Evolutionary conservation across 2,329 filamentous ascomycete genomes (phyloP), one percentile per base, ranked within the genome.

Genomic region (Metarhizium rileyi): DNA sequence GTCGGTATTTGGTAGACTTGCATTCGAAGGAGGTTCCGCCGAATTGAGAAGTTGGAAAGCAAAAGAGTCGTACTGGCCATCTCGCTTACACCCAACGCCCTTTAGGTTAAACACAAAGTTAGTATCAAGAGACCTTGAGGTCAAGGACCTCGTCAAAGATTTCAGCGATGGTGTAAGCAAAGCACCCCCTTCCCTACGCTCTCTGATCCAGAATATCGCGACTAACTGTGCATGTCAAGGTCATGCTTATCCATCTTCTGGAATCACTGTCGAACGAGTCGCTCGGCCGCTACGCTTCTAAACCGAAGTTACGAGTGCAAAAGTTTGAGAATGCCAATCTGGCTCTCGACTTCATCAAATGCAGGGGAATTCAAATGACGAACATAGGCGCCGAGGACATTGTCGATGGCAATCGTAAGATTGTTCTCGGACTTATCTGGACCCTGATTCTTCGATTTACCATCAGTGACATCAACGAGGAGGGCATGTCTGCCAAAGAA

Each of bases 301-400:
- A 91, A 62, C 93, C 93, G 36, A 96, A 95, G 71, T 77, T 98
- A 58, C 89, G 93, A 51, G 93, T 98, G 47, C 93, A 98, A 72
- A 84, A 83, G 59, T 98, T 97, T 69, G 93, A 98, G 68, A 98
- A 98, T 78, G 91, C 93, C 67, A 97, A 97, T 73, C 84, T 90
- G 59, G 88, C 89, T 46, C 82, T 98, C 54, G 84, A 96, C 68
- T 98, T 93, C 62, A 90, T 98, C 72, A 94, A 87, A 64, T 83
- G 81, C 51, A 77, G 90, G 59, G 85, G 89, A 20, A 97, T 98
- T 55, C 91, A 95, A 66, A 88, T 98, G 84, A 96, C 90, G 57
- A 98, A 98, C 60, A 97, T 97, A 61, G 93, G 93, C 48, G 93
- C 93, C 7, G 93, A 97, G 69, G 93, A 98, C 76, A 88, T 98